A percentile compares a stretch with the other conserved stretches of the same genome.
Conservation (phyloP, 225 moss, liverwort and hornwort genomes). For the Antitrichia curtipendula region DNA sequence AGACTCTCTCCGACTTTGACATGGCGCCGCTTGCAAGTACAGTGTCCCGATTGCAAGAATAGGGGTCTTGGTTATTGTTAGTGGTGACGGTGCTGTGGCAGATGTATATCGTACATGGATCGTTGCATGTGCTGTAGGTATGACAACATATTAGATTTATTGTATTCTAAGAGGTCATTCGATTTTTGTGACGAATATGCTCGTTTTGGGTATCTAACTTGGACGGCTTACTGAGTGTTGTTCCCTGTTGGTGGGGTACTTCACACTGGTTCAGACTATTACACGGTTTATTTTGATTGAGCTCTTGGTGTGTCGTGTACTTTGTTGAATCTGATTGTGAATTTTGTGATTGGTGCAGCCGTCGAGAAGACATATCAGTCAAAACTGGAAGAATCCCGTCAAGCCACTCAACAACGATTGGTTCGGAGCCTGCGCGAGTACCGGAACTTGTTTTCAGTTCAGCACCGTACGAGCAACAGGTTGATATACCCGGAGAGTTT, state of each 20-base stretch:
- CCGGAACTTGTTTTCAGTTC: constrained; percentile 69
- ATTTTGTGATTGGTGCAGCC: constrained; percentile 26
- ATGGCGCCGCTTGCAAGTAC: neutral
- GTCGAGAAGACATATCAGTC: constrained; percentile 74
- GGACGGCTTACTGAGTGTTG: neutral
- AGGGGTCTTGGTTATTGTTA: neutral
- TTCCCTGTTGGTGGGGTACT: neutral
- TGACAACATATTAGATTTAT: neutral
- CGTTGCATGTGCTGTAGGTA: neutral
- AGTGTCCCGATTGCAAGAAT: neutral
- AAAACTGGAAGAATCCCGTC: constrained; percentile 26
- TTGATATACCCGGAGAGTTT: constrained; percentile 83
- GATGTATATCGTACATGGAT: neutral
- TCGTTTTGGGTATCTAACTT: neutral
- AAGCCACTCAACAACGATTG: constrained; percentile 60
- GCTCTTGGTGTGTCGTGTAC: neutral
- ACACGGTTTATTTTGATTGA: neutral
- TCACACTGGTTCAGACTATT: neutral
- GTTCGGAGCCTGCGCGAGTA: constrained; percentile 85
- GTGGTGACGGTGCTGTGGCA: neutral
- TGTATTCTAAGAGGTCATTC: neutral
- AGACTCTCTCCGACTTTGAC: neutral
- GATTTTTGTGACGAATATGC: neutral
- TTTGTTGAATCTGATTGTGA: neutral
- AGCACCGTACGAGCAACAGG: constrained; percentile 74